phyloP scores from a whole-genome alignment of 1,284 basidiomycete species.

The Puccinia triticina region DNA sequence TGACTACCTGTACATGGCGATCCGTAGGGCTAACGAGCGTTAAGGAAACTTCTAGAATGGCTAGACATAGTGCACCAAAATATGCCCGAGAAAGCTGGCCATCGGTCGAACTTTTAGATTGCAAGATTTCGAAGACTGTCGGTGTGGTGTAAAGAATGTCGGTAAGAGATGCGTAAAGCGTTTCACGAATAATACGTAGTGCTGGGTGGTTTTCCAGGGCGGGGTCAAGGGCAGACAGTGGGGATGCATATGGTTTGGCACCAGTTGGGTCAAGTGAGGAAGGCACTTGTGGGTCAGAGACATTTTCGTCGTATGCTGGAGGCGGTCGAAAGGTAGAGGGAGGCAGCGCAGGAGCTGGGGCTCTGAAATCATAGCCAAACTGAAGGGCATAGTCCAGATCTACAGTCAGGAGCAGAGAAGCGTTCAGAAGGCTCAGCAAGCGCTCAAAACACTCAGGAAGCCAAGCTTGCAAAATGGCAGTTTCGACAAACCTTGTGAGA shows the following conservation, averaged over 20 bases:
- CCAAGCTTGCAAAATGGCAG: not conserved
- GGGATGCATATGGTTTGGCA: not conserved
- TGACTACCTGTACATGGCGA: slow-evolving; percentile 24
- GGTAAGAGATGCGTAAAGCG: slow-evolving; percentile 45
- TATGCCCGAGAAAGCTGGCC: slow-evolving; percentile 43
- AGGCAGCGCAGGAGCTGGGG: slow-evolving; percentile 4
- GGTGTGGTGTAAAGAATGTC: slow-evolving; percentile 46
- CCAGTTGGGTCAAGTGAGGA: not conserved
- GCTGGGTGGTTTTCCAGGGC: slow-evolving; percentile 16
- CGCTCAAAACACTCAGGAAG: not conserved
- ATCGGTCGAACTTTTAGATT: slow-evolving; percentile 23
- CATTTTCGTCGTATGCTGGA: slow-evolving; percentile 35
- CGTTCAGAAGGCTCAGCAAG: not conserved
- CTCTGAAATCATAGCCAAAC: slow-evolving; percentile 19
- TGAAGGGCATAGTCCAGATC: slow-evolving; percentile 47
- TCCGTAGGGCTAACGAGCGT: slow-evolving; percentile 17
- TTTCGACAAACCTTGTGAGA: slow-evolving; percentile 24
- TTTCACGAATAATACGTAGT: slow-evolving; percentile 44
- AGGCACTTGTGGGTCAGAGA: not conserved
- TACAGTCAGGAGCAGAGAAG: not conserved
- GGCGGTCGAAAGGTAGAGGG: slow-evolving; percentile 31
- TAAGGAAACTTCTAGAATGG: slow-evolving; percentile 41
- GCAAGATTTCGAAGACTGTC: slow-evolving; percentile 30
- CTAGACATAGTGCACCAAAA: slow-evolving; percentile 43
- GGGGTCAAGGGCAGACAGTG: not conserved